Percentiles rank a stretch among this genome's conserved stretches.
Conservation (phyloP, 2,329 filamentous ascomycete genomes). For the Trichoderma aggressivum region DNA sequence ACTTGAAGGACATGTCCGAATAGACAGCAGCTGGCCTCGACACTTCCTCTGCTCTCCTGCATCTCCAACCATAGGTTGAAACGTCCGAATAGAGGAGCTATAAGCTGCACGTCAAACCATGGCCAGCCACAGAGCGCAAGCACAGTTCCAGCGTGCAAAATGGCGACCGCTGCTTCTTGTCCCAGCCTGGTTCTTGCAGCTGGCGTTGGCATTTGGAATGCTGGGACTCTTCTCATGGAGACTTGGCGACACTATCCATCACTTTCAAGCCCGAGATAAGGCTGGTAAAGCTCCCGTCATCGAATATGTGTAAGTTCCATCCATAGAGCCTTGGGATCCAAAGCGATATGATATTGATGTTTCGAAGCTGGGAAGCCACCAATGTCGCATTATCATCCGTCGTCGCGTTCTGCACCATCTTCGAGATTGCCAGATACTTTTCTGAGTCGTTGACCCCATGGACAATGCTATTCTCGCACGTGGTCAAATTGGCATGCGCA, state of each 20-base stretch:
- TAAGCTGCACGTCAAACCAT: conserved; percentile 23
- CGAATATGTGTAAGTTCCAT: conserved; percentile 48
- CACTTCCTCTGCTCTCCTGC: not conserved
- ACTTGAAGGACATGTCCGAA: not conserved
- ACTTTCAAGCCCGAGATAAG: conserved; percentile 40
- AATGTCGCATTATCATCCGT: conserved; percentile 50
- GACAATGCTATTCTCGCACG: conserved; percentile 50
- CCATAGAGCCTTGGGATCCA: not conserved
- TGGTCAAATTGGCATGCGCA: conserved; percentile 48
- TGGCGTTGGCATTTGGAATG: conserved; percentile 43
- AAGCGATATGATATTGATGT: not conserved
- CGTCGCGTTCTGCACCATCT: conserved; percentile 44
- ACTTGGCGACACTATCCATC: conserved; percentile 45
- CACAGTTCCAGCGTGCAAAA: conserved; percentile 49
- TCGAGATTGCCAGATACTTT: conserved; percentile 46
- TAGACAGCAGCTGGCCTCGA: conserved; percentile 1
- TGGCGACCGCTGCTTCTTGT: conserved; percentile 49
- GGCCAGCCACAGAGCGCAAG: conserved; percentile 48
- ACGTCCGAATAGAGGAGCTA: not conserved
- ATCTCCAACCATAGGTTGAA: not conserved
- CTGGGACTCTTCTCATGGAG: conserved; percentile 54
- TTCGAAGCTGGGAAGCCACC: conserved; percentile 49
- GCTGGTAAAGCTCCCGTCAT: conserved; percentile 41
- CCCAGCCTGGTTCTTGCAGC: conserved; percentile 50
- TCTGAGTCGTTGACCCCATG: conserved; percentile 53